Percentiles rank a stretch among this genome's conserved stretches.
phyloP scores from a whole-genome alignment of 2,329 filamentous ascomycete genomes.

The Cryoendolithus antarcticus region DNA sequence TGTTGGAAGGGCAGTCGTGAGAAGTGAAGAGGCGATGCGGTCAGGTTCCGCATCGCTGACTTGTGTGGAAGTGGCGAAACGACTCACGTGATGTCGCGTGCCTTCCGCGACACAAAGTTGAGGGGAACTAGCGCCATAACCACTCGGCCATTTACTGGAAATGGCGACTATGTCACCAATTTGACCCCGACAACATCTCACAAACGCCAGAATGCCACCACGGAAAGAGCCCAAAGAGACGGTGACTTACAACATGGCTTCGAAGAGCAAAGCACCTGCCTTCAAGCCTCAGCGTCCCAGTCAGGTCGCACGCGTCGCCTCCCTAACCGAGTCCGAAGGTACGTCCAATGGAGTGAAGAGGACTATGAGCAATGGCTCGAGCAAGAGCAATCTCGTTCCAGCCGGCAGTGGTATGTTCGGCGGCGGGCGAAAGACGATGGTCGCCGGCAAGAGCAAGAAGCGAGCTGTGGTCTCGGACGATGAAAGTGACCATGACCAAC shows the following conservation, averaged over 20 bases:
- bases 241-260: slow-evolving; percentile 19
- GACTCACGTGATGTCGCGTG: too few relatives aligned
- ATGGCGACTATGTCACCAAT: too few relatives aligned
- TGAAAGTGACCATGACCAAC: slow-evolving; percentile 8
- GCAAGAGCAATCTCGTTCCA: not conserved
- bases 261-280: slow-evolving; percentile 20
- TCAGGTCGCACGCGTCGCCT: slow-evolving; percentile 21
- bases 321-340: slow-evolving; percentile 31
- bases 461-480: slow-evolving; percentile 8
- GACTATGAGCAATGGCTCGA: not conserved
- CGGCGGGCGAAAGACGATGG: not conserved
- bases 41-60: too few relatives aligned
- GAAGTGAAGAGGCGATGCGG: too few relatives aligned
- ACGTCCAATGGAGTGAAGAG: slow-evolving; percentile 1
- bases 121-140: too few relatives aligned
- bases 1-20: too few relatives aligned
- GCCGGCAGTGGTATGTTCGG: slow-evolving; percentile 2
- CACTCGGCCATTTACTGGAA: too few relatives aligned
- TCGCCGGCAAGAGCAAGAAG: slow-evolving; percentile 1
- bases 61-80: too few relatives aligned
- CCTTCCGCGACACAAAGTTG: too few relatives aligned
- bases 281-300: slow-evolving; percentile 22
- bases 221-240: slow-evolving; percentile 22
- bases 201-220: slow-evolving; percentile 13
- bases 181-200: too few relatives aligned